These are phyloP conservation scores for Coriaria nepalensis DNA, from an alignment of 306 rosid species.

Conservation along the genomic window DNA sequence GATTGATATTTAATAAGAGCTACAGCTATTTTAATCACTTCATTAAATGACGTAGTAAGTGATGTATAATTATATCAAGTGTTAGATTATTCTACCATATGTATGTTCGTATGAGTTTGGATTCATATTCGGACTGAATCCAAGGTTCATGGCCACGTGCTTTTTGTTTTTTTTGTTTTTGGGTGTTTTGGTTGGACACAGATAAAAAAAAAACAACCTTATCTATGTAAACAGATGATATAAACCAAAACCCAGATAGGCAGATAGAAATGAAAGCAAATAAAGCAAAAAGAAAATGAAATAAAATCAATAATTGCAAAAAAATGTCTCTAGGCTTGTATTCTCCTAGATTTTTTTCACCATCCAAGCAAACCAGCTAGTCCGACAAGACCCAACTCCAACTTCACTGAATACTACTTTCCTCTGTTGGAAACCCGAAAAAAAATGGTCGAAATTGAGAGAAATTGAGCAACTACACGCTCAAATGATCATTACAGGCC, in stretches of 20 bases:
- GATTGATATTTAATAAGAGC: too few species aligned
- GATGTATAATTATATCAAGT: too few species aligned
- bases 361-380: constrained; percentile 1
- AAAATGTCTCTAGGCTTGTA: constrained; percentile 1
- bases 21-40: too few species aligned
- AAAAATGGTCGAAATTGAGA: constrained; percentile 13
- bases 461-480: constrained; percentile 13
- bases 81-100: too few species aligned
- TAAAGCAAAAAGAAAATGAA: neutral
- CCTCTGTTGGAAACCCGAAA: constrained; percentile 4
- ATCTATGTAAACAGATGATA: neutral
- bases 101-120: too few species aligned
- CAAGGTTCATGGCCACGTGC: too few species aligned
- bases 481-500: constrained; percentile 12
- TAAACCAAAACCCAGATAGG: constrained; percentile 4
- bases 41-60: too few species aligned
- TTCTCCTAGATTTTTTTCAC: neutral
- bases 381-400: neutral
- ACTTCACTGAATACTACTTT: constrained; percentile 6
- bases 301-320: neutral
- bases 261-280: neutral
- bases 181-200: too few species aligned
- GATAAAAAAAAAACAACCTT: constrained; percentile 10
- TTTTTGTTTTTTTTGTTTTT: too few species aligned
- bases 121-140: too few species aligned